Conservation (phyloP, 352 stramenopile species). For the Globisporangium irregulare region DNA sequence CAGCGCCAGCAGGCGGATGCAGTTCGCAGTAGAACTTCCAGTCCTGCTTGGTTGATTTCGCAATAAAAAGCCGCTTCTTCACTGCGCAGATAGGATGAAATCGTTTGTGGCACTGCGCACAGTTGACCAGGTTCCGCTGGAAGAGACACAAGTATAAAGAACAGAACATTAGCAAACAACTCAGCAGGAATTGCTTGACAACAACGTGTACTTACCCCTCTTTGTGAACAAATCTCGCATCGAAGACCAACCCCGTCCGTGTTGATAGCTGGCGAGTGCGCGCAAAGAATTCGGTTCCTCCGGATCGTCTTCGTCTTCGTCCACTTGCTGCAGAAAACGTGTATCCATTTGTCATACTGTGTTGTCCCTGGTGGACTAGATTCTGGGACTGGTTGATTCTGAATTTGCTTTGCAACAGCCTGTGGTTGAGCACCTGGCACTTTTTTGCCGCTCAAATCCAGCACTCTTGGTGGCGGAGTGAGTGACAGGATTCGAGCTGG, state of each 20-base stretch:
- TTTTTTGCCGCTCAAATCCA: slow-evolving; percentile 3
- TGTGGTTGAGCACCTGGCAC: neutral
- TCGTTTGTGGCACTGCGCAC: slow-evolving; percentile 50
- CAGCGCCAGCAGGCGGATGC: slow-evolving; percentile 61
- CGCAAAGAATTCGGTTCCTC: slow-evolving; percentile 58
- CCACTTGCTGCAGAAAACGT: slow-evolving; percentile 79
- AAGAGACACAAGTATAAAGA: slow-evolving; percentile 15
- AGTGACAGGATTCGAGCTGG: slow-evolving; percentile 3
- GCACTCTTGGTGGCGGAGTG: neutral
- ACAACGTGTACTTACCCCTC: slow-evolving; percentile 28
- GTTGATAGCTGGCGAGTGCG: slow-evolving; percentile 29
- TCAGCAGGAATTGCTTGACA: neutral
- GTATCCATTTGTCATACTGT: slow-evolving; percentile 57
- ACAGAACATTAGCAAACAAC: neutral
- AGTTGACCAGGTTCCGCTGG: slow-evolving; percentile 51
- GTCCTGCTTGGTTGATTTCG: slow-evolving; percentile 53
- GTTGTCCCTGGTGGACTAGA: neutral
- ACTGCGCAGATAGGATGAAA: slow-evolving; percentile 78
- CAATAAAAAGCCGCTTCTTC: slow-evolving; percentile 60
- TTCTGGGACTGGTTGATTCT: neutral
- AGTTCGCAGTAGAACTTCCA: slow-evolving; percentile 78
- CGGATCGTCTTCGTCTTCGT: slow-evolving; percentile 66
- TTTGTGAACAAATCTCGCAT: slow-evolving; percentile 59
- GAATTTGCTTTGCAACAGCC: neutral
- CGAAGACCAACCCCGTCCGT: slow-evolving; percentile 24